These are phyloP conservation scores for Harringtonia aguacate DNA, from an alignment of 2,329 filamentous ascomycete genomes.

Conservation along the genomic window DNA sequence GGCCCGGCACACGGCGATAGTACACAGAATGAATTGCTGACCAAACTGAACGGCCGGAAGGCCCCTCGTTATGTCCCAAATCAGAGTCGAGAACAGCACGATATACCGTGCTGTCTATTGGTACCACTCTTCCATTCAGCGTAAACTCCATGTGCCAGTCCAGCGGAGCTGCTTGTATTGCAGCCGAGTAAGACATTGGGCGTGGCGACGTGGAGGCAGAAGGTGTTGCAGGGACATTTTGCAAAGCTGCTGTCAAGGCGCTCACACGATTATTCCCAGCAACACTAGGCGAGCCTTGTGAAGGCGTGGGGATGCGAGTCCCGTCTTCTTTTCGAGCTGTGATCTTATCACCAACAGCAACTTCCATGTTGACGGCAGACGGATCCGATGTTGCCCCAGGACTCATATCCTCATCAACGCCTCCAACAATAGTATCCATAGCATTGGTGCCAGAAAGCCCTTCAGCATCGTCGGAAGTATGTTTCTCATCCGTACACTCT, in stretches of 20 bases:
- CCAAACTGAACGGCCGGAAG: conserved; percentile 76
- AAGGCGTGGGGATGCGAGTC: conserved; percentile 73
- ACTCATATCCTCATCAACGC: conserved; percentile 76
- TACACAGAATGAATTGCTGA: conserved; percentile 83
- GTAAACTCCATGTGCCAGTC: conserved; percentile 98
- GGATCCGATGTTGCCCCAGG: conserved; percentile 64
- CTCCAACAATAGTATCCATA: conserved; percentile 81
- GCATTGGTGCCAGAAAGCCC: conserved; percentile 55
- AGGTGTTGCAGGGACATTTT: conserved; percentile 32
- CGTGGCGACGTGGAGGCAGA: conserved; percentile 47
- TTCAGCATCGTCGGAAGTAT: conserved; percentile 63
- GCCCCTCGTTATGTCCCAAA: conserved; percentile 46
- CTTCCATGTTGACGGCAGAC: conserved; percentile 82
- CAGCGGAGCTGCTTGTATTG: conserved; percentile 68
- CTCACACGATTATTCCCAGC: conserved; percentile 15
- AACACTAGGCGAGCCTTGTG: conserved; percentile 40
- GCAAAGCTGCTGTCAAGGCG: conserved; percentile 28
- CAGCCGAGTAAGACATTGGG: conserved; percentile 73
- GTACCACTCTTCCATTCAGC: conserved; percentile 70
- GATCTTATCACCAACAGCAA: conserved; percentile 76
- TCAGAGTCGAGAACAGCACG: conserved; percentile 69
- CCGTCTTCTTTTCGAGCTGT: conserved; percentile 89
- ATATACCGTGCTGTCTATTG: conserved; percentile 92
- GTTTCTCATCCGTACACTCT: conserved; percentile 89
- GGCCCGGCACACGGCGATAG: conserved; percentile 77